Evolutionary conservation across 2,329 filamentous ascomycete species (phyloP), one percentile per base, ranked within the genome.

Genomic region (Xylaria sp.): DNA sequence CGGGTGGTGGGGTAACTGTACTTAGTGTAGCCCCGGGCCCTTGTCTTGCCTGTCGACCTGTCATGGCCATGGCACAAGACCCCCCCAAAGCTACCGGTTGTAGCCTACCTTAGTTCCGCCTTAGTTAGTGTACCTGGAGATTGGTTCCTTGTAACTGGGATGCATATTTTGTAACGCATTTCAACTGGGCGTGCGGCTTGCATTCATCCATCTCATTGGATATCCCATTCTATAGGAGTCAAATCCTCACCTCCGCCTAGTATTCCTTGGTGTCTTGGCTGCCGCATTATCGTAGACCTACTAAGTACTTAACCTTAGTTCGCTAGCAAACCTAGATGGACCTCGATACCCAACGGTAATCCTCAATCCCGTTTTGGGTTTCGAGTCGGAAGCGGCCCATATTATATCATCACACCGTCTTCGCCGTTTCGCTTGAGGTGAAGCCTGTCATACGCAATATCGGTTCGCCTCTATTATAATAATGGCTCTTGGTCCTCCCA

Each of bases 261-360:
- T 23, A 20, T 46, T 67, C 46, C 55, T 56, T 60, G 65, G 65
- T 25, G 60, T 13, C 60, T 67, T 64, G 60, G 60, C 65, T 39
- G 23, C 23, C 46, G 18, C 32, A 39, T 57, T 60, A 62, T 39
- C 15, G 15, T 23, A n/a, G 25, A 41, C 50, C 30, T n/a, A n/a
- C n/a, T n/a, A n/a, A n/a, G n/a, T n/a, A n/a, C n/a, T n/a, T n/a
- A n/a, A n/a, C n/a, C n/a, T n/a, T n/a, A n/a, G n/a, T n/a, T n/a
- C n/a, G n/a, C n/a, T 32, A 10, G 18, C 8, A n/a, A 28, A 41
- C 50, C 30, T 4, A 34, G 32, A 36, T 55, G 34, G 45, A 48
- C 23, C 18, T 36, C 18, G 50, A 55, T 34, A 36, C 50, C 50
- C 34, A 15, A 55, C 15, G 2, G 18, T 4, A 23, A 34, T 23